Evolutionary conservation across 108 stramenopile species (phyloP).

Genomic region (Nitzschia sp.): DNA sequence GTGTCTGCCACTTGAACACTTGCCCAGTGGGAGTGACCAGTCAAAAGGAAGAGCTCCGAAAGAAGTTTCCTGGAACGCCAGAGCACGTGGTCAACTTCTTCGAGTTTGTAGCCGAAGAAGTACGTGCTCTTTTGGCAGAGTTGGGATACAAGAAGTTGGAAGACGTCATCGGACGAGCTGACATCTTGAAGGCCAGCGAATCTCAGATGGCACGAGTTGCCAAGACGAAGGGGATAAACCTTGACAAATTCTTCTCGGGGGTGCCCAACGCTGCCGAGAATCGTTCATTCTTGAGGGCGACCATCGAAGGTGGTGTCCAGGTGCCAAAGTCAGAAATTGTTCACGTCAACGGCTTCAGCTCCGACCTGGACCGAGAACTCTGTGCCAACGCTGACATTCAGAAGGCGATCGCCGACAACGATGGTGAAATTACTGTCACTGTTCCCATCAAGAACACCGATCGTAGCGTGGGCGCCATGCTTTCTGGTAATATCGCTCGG

Average conservation of each 20-base stretch:
- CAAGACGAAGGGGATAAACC: slow-evolving; percentile 72
- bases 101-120: slow-evolving; percentile 92
- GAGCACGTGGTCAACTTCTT: slow-evolving; percentile 98
- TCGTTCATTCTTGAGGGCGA: slow-evolving; percentile 75
- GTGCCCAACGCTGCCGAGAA: slow-evolving; percentile 64
- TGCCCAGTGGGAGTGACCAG: slow-evolving; percentile 96
- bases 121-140: slow-evolving; percentile 82
- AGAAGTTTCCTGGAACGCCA: slow-evolving; percentile 95
- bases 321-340: slow-evolving; percentile 70
- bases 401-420: slow-evolving; percentile 74
- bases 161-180: slow-evolving; percentile 93
- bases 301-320: slow-evolving; percentile 57
- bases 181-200: slow-evolving; percentile 76
- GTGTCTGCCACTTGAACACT: slow-evolving; percentile 96
- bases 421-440: slow-evolving; percentile 58
- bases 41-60: slow-evolving; percentile 94
- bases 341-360: slow-evolving; percentile 82
- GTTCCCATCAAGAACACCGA: slow-evolving; percentile 87
- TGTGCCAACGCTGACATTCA: slow-evolving; percentile 62
- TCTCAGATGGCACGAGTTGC: slow-evolving; percentile 65
- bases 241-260: slow-evolving; percentile 75
- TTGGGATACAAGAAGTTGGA: slow-evolving; percentile 92
- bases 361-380: slow-evolving; percentile 84
- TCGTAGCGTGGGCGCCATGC: slow-evolving; percentile 86
- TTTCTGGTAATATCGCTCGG: slow-evolving; percentile 90